Evolutionary conservation across 108 stramenopile genomes (phyloP), one percentile per base, ranked within the genome.

Genomic region (Skeletonema marinoi): DNA sequence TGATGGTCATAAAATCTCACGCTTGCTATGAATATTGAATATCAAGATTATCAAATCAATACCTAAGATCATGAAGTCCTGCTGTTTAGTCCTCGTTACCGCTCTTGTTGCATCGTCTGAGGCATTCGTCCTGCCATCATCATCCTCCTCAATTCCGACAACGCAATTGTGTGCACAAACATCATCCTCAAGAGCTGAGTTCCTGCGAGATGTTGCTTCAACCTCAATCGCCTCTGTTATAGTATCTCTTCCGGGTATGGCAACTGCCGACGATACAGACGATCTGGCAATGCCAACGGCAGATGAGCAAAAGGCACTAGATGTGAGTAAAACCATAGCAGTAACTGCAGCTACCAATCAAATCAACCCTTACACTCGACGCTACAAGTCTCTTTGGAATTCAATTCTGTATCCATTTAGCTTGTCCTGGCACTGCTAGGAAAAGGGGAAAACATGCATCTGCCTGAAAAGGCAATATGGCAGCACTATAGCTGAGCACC

Each of bases 281-380:
- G 92, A 92, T 72, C 64, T 92, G 44, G 75, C 92, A 56, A 92
- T 92, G 92, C 92, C 92, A 13, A 78, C 88, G 4, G 83, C 60
- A 50, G 88, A 88, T 31, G 89, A 90, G 59, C 67, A 78, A 77
- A 78, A 80, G 73, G 60, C 77, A 11, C 48, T 60, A 38, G 86
- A 86, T 36, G 91, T 92, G 77, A 82, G 89, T 87, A 0, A 12
- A 25, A 9, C 0, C 58, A n/a, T 61, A 58, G 56, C 31, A 21
- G 12, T 19, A 46, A 9, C 32, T 17, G 5, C 46, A 32, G 25
- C 35, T 0, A 64, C 9, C 32, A 35, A 16, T 4, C 21, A 46
- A 33, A 73, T 17, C 77, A 84, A 88, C 77, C 65, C 32, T 66
- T 61, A 58, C 38, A 65, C 81, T 92, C 89, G 92, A 93, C 89